Percentiles rank a stretch among this genome's conserved stretches.
Evolutionary conservation across 2,329 filamentous ascomycete species (phyloP).

Genomic region (Stemphylium vesicarium): DNA sequence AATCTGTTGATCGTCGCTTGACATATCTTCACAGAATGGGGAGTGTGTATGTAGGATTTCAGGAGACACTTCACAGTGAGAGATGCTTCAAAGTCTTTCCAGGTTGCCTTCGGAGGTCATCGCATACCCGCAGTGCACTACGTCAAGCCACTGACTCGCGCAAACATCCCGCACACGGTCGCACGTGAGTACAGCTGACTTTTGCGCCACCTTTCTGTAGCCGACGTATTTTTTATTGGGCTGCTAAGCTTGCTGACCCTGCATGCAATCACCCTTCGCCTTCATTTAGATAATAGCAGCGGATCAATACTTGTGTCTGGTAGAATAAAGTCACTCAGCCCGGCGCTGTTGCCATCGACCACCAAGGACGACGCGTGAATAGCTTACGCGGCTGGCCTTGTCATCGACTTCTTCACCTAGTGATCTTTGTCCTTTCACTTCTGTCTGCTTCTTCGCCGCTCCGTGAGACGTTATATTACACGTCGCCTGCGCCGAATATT

Average conservation of each 20-base stretch:
- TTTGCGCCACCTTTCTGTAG: constrained; percentile 22
- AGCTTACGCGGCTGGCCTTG: constrained; percentile 34
- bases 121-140: constrained; percentile 12
- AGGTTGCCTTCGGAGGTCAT: constrained; percentile 7
- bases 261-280: constrained; percentile 19
- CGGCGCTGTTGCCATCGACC: constrained; percentile 17
- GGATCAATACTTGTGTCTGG: constrained; percentile 1
- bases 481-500: neutral
- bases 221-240: constrained; percentile 10
- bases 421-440: constrained; percentile 12
- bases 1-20: constrained; percentile 79
- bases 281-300: constrained; percentile 10
- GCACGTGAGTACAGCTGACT: constrained; percentile 18
- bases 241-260: constrained; percentile 21
- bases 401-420: constrained; percentile 19
- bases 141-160: constrained; percentile 21
- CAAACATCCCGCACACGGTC: constrained; percentile 11
- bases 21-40: constrained; percentile 60
- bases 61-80: neutral
- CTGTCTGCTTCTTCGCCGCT: constrained; percentile 11
- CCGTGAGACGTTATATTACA: neutral
- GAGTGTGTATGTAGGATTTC: neutral
- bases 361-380: constrained; percentile 29
- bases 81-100: neutral
- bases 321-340: constrained; percentile 6